Percentiles rank a stretch among this genome's conserved stretches.
Conservation (phyloP, 345 rosid species). For the Populus euphratica region DNA sequence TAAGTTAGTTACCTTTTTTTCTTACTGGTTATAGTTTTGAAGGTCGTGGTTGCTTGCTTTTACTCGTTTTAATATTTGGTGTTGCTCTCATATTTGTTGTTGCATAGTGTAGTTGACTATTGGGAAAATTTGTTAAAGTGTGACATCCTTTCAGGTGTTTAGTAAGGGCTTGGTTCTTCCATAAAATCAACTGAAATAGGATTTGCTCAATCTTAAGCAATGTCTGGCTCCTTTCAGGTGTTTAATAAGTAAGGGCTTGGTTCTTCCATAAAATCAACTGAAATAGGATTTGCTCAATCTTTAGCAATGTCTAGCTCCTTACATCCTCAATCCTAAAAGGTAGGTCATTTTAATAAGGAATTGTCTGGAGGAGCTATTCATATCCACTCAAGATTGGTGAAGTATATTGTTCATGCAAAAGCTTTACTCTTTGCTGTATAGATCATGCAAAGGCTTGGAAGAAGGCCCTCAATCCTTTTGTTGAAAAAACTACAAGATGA, state of each 20-base stretch:
- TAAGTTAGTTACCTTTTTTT: conserved; percentile 4
- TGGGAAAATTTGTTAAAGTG: neutral
- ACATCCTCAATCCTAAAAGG: neutral
- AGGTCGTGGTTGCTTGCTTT: neutral
- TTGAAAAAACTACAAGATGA: neutral
- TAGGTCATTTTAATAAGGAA: neutral
- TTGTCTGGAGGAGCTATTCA: neutral
- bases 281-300: neutral
- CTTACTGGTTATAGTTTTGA: neutral
- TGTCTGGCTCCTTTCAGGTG: neutral
- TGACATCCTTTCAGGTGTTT: neutral
- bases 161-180: neutral
- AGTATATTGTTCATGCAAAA: neutral
- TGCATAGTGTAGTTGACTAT: neutral
- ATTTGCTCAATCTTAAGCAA: neutral
- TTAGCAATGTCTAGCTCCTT: neutral
- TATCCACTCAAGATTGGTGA: neutral
- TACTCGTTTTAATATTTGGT: neutral
- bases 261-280: neutral
- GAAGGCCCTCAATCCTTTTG: neutral
- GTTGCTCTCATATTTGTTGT: neutral
- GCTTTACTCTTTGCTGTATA: neutral
- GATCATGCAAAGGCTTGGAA: neutral
- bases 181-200: neutral
- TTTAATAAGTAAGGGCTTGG: neutral